These are phyloP conservation scores for Coemansia sp. DNA, from an alignment of 192 early-diverging fungal genomes.

Conservation along the genomic window DNA sequence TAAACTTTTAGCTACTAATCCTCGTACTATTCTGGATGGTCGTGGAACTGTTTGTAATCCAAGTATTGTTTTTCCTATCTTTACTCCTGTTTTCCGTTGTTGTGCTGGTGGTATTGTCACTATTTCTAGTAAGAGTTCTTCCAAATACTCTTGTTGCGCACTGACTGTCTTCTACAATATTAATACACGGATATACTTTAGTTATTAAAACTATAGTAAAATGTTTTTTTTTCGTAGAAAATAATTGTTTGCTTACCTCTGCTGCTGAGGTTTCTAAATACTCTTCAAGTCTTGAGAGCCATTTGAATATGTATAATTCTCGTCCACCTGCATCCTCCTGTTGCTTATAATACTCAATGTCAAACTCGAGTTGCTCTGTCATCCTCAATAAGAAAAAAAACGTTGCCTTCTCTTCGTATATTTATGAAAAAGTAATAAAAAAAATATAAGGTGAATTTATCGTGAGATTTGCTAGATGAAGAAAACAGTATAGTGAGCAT, in stretches of 20 bases:
- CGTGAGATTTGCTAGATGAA: no score
- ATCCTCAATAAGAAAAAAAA: not conserved
- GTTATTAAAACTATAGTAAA: no score
- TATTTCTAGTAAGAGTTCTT: conserved; percentile 66
- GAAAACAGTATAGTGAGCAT: no score
- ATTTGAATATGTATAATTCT: conserved; percentile 86
- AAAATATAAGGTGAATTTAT: not conserved
- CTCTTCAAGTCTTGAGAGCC: conserved; percentile 80
- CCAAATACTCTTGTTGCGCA: conserved; percentile 66
- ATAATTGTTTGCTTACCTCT: conserved; percentile 3
- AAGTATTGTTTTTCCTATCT: conserved; percentile 1
- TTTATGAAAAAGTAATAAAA: not conserved
- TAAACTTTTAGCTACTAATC: conserved; percentile 32
- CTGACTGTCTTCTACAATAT: conserved; percentile 59
- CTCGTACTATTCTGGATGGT: conserved; percentile 32
- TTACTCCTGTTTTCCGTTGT: conserved; percentile 47
- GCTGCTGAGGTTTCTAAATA: conserved; percentile 54
- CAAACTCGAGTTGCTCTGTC: not conserved
- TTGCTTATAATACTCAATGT: not conserved
- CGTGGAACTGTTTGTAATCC: conserved; percentile 14
- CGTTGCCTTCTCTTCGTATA: not conserved
- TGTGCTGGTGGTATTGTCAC: conserved; percentile 61
- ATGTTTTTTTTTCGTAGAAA: no score
- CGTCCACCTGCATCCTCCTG: conserved; percentile 59
- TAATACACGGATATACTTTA: no score